A percentile compares a stretch with the other conserved stretches of the same genome.
Evolutionary conservation across 31 red algal species (phyloP).

Genomic region (Odonthalia washingtoniensis): DNA sequence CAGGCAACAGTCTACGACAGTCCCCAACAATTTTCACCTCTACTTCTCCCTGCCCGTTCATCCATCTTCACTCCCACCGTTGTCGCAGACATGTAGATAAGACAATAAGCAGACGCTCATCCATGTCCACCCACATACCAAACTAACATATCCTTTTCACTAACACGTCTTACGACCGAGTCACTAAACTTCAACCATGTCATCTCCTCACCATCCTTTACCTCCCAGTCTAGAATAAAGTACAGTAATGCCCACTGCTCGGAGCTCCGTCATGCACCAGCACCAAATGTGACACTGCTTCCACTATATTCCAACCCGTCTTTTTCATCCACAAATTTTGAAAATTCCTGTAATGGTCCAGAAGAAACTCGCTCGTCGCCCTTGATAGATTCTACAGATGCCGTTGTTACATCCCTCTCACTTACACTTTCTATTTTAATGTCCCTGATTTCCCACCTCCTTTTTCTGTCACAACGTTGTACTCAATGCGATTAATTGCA

Average conservation of each 20-base stretch:
- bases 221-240: slow-evolving; percentile 79
- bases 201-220: slow-evolving; percentile 1
- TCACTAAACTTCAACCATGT: slow-evolving; percentile 92
- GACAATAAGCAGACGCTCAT: slow-evolving; percentile 86
- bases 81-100: slow-evolving; percentile 82
- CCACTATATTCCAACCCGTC: slow-evolving; percentile 30
- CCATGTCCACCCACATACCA: slow-evolving; percentile 74
- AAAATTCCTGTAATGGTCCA: slow-evolving; percentile 6
- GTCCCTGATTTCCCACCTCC: background rate
- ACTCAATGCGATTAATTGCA: slow-evolving; percentile 70
- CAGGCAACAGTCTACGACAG: slow-evolving; percentile 40
- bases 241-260: slow-evolving; percentile 91
- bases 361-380: background rate
- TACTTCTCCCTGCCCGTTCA: background rate
- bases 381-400: background rate
- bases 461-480: background rate
- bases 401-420: background rate
- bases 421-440: background rate
- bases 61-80: background rate
- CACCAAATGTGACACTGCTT: slow-evolving; percentile 85
- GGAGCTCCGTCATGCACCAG: slow-evolving; percentile 96
- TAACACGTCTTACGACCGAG: slow-evolving; percentile 66
- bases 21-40: slow-evolving; percentile 39
- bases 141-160: slow-evolving; percentile 77
- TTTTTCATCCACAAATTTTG: slow-evolving; percentile 41